These are phyloP conservation scores for Metschnikowia colocasiae DNA, from an alignment of 805 yeast species.

Conservation along the genomic window DNA sequence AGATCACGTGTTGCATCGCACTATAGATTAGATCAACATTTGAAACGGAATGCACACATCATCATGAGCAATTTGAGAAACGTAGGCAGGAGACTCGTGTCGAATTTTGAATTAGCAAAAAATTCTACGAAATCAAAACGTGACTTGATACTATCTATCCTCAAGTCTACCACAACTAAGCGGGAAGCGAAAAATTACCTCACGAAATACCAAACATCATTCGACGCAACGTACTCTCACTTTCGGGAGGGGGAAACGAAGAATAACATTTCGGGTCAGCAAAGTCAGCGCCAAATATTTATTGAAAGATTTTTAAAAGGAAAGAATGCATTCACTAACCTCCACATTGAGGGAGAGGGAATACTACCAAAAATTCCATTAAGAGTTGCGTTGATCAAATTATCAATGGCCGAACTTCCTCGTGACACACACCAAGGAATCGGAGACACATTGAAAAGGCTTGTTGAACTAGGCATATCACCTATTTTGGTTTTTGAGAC, in stretches of 20 bases:
- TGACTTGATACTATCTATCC: conserved; percentile 75
- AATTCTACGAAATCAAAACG: conserved; percentile 47
- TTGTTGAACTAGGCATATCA: conserved; percentile 63
- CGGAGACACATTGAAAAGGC: conserved; percentile 52
- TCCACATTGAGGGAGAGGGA: conserved; percentile 30
- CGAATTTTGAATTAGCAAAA: conserved; percentile 34
- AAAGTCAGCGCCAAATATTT: conserved; percentile 30
- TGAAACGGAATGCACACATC: neutral
- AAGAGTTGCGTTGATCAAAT: conserved; percentile 55
- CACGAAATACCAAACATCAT: conserved; percentile 57
- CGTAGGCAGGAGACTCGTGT: conserved; percentile 31
- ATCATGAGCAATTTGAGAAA: conserved; percentile 29
- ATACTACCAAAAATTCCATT: conserved; percentile 41
- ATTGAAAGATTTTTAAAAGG: conserved; percentile 31
- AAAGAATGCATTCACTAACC: conserved; percentile 32
- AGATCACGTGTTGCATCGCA: conserved; percentile 13
- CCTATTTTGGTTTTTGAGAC: conserved; percentile 66
- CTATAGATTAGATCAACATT: neutral
- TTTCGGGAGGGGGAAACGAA: conserved; percentile 1
- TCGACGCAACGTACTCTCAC: conserved; percentile 24
- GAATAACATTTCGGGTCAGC: conserved; percentile 23
- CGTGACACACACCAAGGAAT: conserved; percentile 41
- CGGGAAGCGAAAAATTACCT: conserved; percentile 85
- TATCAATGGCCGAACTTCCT: conserved; percentile 38
- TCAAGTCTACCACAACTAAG: conserved; percentile 88